These are phyloP conservation scores for Coemansia sp. DNA, from an alignment of 192 early-diverging fungal species.

Conservation along the genomic window DNA sequence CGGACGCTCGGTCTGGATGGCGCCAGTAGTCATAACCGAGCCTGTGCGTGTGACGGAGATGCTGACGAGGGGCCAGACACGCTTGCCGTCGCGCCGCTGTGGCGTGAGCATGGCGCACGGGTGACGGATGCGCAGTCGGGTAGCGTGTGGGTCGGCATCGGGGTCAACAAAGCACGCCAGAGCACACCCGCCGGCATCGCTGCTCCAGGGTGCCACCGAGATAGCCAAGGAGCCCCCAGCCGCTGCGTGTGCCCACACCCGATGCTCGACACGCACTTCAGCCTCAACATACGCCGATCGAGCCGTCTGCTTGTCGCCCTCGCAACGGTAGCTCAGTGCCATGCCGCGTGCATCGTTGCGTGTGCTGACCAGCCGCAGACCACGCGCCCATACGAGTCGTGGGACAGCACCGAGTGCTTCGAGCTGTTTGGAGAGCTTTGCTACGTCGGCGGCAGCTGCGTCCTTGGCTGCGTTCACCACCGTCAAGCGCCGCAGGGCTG, in stretches of 20 bases:
- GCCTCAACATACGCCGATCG: too few species aligned
- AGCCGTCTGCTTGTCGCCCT: too few species aligned
- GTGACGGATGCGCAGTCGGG: constrained; percentile 38
- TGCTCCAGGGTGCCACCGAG: constrained; percentile 20
- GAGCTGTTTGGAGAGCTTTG: constrained; percentile 10
- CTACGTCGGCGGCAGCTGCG: constrained; percentile 8
- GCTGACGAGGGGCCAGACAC: constrained; percentile 35
- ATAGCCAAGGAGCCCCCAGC: constrained; percentile 9
- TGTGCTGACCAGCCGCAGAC: constrained; percentile 6
- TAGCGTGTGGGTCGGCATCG: constrained; percentile 42
- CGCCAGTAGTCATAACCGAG: background rate
- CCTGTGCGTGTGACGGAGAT: constrained; percentile 7
- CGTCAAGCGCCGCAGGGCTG: background rate
- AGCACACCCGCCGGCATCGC: constrained; percentile 1
- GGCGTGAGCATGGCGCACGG: constrained; percentile 26
- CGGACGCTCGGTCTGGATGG: background rate
- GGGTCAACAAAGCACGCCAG: constrained; percentile 49
- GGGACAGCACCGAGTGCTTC: constrained; percentile 28
- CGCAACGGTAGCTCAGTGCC: constrained; percentile 13
- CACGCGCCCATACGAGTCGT: constrained; percentile 36
- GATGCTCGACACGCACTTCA: constrained; percentile 46
- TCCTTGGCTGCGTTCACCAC: constrained; percentile 2
- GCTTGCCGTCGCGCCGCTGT: constrained; percentile 7
- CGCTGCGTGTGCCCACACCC: constrained; percentile 24
- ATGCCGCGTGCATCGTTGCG: background rate